These are phyloP conservation scores for Nakazawaea anatomiae DNA, from an alignment of 805 yeast genomes.

Conservation along the genomic window DNA sequence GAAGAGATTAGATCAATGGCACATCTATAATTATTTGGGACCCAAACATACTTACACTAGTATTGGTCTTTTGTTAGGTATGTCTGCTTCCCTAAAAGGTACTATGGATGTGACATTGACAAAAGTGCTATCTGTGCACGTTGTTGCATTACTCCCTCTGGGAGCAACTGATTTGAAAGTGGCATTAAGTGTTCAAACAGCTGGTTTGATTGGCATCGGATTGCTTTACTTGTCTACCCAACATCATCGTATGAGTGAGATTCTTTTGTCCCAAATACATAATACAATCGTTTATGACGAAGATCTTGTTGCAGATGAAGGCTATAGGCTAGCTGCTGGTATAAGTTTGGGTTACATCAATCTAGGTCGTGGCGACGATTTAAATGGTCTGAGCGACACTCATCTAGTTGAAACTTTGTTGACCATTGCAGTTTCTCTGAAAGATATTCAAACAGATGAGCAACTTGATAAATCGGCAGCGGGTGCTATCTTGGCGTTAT, in stretches of 20 bases:
- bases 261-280: slow-evolving; percentile 63
- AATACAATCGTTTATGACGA: slow-evolving; percentile 51
- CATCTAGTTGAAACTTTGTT: slow-evolving; percentile 57
- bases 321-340: slow-evolving; percentile 84
- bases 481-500: slow-evolving; percentile 75
- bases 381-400: slow-evolving; percentile 55
- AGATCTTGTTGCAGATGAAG: slow-evolving; percentile 57
- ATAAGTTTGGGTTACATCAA: slow-evolving; percentile 81
- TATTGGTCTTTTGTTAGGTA: slow-evolving; percentile 82
- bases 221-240: slow-evolving; percentile 70
- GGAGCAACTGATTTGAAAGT: slow-evolving; percentile 91
- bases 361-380: slow-evolving; percentile 64
- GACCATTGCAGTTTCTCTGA: slow-evolving; percentile 50
- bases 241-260: slow-evolving; percentile 82
- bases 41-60: slow-evolving; percentile 83
- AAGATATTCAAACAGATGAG: slow-evolving; percentile 55
- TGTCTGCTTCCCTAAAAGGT: slow-evolving; percentile 84
- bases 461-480: slow-evolving; percentile 57
- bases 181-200: slow-evolving; percentile 76
- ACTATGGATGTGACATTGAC: slow-evolving; percentile 83
- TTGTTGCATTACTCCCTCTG: slow-evolving; percentile 82
- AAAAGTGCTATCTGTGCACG: slow-evolving; percentile 88
- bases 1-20: slow-evolving; percentile 87
- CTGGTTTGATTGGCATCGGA: slow-evolving; percentile 89
- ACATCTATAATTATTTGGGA: slow-evolving; percentile 85